Base-by-base conservation (phyloP, 495 filamentous ascomycete species). In the Penicillium coffeae region DNA sequence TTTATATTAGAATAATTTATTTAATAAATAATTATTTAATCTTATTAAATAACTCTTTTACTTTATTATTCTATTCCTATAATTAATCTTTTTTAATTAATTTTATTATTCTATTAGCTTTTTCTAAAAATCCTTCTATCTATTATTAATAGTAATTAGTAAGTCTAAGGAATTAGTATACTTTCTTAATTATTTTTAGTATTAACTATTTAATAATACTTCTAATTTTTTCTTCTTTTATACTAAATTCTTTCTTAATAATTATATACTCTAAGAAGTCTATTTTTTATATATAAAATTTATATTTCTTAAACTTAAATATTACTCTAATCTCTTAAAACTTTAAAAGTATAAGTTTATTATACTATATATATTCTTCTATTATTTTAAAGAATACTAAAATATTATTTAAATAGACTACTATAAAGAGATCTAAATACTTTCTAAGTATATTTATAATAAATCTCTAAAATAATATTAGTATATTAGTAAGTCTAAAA, bases 401-500 rank as follows among this genome's bases (percentile, higher is more conserved):
- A 14, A 59, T 49, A 30, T 59, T 39, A 48, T 59, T 37, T 38
- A 39, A 16, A 39, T 39, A 39, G 9, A 39, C 12, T 18, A 18
- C 20, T 21, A 47, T 16, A 41, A 55, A 59, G 19, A 45, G 48
- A 19, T 55, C 34, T 3, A 59, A 21, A 41, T 45, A 55, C 20
- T 55, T 39, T 12, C 8, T 14, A 6, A 47, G 14, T 14, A 53
- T 25, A 16, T 40, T 16, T 35, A 47, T 13, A 18, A 39, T 39
- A 39, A 39, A 39, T 39, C 16, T 18, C 52, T 56, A 22, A 25
- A 56, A 59, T 40, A 36, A 38, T 50, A 20, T 38, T 7, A 35
- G 43, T 48, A 37, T 35, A 21, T 60, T 55, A 27, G 36, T 60
- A 15, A 60, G 30, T 16, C 52, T 20, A 16, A 58, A 58, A n/a